These are phyloP conservation scores for Calonectria ilicicola DNA, from an alignment of 2,329 filamentous ascomycete species.

Conservation along the genomic window DNA sequence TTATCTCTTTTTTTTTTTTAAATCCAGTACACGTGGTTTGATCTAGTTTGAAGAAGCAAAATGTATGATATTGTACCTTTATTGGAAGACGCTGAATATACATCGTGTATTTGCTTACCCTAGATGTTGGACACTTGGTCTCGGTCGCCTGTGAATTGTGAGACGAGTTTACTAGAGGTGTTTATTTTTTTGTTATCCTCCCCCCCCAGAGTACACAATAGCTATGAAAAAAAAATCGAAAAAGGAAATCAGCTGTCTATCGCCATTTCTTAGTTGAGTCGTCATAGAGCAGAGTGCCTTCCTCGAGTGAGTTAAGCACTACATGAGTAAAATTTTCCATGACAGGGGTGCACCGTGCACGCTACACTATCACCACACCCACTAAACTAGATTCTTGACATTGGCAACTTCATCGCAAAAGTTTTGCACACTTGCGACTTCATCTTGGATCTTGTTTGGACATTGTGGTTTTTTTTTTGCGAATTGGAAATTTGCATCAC, in stretches of 20 bases:
- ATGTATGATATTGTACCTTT: background rate
- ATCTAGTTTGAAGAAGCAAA: background rate
- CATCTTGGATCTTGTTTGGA: conserved; percentile 5
- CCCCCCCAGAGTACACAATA: too few species aligned
- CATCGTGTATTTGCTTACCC: background rate
- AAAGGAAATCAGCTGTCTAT: too few species aligned
- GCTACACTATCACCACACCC: conserved; percentile 11
- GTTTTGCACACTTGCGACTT: background rate
- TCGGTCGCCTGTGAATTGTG: too few species aligned
- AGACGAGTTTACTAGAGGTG: too few species aligned
- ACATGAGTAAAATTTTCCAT: background rate
- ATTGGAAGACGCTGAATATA: background rate
- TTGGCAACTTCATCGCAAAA: background rate
- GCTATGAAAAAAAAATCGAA: too few species aligned
- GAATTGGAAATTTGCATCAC: background rate
- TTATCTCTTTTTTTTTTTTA: background rate
- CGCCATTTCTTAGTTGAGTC: too few species aligned
- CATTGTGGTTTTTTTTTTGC: background rate
- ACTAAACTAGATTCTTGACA: background rate
- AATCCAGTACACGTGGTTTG: background rate
- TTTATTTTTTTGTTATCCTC: background rate
- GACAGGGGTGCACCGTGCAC: background rate
- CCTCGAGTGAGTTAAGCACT: background rate
- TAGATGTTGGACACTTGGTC: too few species aligned
- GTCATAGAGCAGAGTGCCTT: too few species aligned